Conservation (phyloP, 805 yeast genomes). For the Scheffersomyces stipitis region DNA sequence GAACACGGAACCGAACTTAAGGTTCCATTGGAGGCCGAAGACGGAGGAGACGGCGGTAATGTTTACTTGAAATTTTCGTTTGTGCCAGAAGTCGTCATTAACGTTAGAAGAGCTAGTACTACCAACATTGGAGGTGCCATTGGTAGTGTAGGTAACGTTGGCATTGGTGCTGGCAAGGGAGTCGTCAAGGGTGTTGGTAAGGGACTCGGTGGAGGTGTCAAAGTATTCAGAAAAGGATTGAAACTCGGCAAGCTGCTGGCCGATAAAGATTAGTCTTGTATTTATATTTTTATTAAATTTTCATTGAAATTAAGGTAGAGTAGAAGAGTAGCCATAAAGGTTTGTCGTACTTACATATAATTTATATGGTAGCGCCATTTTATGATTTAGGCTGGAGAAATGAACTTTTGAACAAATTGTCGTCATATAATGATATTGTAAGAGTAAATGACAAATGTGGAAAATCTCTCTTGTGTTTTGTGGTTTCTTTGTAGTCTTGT, state of each 20-base stretch:
- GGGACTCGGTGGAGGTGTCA: slow-evolving; percentile 38
- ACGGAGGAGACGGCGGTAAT: slow-evolving; percentile 61
- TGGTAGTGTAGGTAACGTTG: slow-evolving; percentile 34
- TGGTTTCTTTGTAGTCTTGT: no score
- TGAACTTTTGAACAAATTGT: no score
- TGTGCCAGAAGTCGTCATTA: slow-evolving; percentile 67
- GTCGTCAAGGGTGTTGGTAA: slow-evolving; percentile 39
- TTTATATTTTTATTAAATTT: no score
- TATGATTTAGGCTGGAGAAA: no score
- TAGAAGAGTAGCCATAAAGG: no score
- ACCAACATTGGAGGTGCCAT: slow-evolving; percentile 47
- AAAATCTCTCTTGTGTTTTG: no score
- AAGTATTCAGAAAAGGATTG: slow-evolving; percentile 36
- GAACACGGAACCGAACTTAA: slow-evolving; percentile 39
- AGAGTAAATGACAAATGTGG: no score
- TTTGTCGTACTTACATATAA: no score
- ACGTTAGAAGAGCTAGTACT: slow-evolving; percentile 31
- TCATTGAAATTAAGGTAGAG: no score
- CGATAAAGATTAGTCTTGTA: slow-evolving; percentile 1
- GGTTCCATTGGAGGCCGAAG: slow-evolving; percentile 51
- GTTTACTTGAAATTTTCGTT: slow-evolving; percentile 60
- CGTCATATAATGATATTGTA: no score
- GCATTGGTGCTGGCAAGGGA: slow-evolving; percentile 16
- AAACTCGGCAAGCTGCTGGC: slow-evolving; percentile 31
- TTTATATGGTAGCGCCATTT: no score